Percentiles rank a stretch among this genome's conserved stretches.
Conservation (phyloP, 2,329 filamentous ascomycete species). For the Verticillium dahliae region DNA sequence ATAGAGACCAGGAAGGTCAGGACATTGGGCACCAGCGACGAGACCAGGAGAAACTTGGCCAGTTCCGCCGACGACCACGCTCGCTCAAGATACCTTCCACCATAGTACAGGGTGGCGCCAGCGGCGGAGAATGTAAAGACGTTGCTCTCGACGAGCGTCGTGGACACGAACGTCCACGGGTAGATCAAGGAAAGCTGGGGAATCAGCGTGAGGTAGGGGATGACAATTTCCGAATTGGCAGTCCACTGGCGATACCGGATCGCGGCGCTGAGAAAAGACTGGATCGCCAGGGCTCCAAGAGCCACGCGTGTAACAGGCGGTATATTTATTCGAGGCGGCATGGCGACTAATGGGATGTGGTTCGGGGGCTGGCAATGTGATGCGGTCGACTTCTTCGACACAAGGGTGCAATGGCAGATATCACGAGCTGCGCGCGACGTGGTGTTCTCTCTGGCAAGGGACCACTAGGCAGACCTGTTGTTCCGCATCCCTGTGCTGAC, state of each 20-base stretch:
- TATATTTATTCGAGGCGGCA: slow-evolving; percentile 83
- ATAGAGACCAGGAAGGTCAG: slow-evolving; percentile 68
- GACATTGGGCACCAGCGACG: slow-evolving; percentile 73
- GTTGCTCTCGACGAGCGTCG: slow-evolving; percentile 88
- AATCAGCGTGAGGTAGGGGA: slow-evolving; percentile 83
- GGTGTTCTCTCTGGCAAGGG: neutral
- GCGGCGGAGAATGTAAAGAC: slow-evolving; percentile 78
- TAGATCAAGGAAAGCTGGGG: slow-evolving; percentile 79
- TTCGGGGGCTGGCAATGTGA: neutral
- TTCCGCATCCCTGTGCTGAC: too few relatives aligned
- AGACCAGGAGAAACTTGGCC: slow-evolving; percentile 78
- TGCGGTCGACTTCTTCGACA: neutral
- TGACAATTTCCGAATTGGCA: slow-evolving; percentile 57
- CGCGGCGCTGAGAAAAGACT: slow-evolving; percentile 77
- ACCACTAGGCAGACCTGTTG: neutral
- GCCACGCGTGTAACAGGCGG: slow-evolving; percentile 83
- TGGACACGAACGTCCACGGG: slow-evolving; percentile 86
- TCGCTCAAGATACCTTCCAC: slow-evolving; percentile 88
- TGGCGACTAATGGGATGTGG: slow-evolving; percentile 25
- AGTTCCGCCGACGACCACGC: slow-evolving; percentile 93
- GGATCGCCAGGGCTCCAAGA: slow-evolving; percentile 65
- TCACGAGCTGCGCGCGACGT: neutral
- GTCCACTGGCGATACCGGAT: slow-evolving; percentile 68
- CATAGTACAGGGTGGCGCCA: slow-evolving; percentile 76
- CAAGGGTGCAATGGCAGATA: neutral